phyloP scores from a whole-genome alignment of 305 asterid genomes.

The Fraxinus albicans region DNA sequence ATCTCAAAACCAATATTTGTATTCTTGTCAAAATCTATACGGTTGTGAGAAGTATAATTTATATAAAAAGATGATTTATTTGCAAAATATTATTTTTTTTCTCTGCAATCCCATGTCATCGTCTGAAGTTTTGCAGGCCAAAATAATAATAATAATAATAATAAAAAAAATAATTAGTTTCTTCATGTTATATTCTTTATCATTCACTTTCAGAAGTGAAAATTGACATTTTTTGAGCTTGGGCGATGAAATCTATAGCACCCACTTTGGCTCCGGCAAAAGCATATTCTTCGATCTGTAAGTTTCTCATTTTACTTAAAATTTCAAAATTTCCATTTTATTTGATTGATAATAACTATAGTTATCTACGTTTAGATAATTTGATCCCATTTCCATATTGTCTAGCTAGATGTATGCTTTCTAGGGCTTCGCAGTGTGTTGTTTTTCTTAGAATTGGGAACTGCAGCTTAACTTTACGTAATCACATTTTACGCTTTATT shows the following conservation, averaged over 20 bases:
- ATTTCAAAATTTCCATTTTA: neutral
- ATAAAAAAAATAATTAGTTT: neutral
- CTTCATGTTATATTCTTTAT: neutral
- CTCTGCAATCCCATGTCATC: neutral
- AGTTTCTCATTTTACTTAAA: neutral
- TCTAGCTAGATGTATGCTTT: neutral
- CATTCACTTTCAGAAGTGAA: neutral
- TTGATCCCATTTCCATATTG: constrained; percentile 1
- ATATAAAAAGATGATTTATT: neutral
- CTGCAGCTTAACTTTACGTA: neutral
- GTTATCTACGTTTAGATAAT: neutral
- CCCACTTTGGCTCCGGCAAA: neutral
- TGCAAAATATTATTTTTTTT: neutral
- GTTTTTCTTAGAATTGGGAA: neutral
- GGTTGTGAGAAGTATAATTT: neutral
- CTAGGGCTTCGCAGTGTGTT: neutral
- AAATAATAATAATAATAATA: neutral
- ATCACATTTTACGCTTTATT: neutral
- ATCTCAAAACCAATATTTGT: neutral
- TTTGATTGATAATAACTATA: neutral
- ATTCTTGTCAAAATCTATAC: neutral
- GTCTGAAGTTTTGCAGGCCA: neutral
- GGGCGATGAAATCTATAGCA: constrained; percentile 3
- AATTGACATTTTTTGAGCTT: neutral
- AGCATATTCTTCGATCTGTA: constrained; percentile 18